Evolutionary conservation across 306 rosid species (phyloP), one percentile per base, ranked within the genome.

Genomic region (Begonia loranthoides): DNA sequence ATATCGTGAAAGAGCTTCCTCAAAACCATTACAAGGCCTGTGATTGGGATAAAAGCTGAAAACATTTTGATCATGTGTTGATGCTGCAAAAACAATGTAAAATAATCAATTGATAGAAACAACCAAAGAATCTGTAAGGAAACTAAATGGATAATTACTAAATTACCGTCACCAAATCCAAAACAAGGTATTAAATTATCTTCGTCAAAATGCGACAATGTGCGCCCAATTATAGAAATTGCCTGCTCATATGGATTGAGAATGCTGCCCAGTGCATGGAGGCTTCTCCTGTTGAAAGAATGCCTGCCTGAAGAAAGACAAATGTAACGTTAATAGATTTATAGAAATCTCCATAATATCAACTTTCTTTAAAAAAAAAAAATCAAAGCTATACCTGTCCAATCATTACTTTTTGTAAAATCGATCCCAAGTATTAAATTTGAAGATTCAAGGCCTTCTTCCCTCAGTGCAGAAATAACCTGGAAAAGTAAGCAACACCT

Each of bases 161-260:
- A 28, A 28, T 28, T 63, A 86, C 99, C 83, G 59, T 90, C 95
- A 10, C 99, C 95, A 67, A 90, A 90, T 38, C 99, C 99, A 57
- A 86, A 78, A 63, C 99, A 90, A 4, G 99, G 99, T 72, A 90
- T 90, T 65, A 85, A 59, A 65, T 87, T 79, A 77, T 90, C 99
- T 70, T 90, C 99, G 70, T 90, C 99, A 11, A 86, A 90, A 60
- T 94, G 74, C 60, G 86, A 85, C 50, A 90, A 74, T 6, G 95
- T 90, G 9, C 46, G 90, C 5, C 99, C 94, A 61, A 90, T 70
- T 24, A 90, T 90, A 49, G 95, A 80, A 58, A 90, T 90, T 57
- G 99, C 95, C 60, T 90, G 94, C 70, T 90, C 99, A 49, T 90
- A 90, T n/a, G 99, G 99, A 70, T 90, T 90, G 58, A 82, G 82